A percentile compares a stretch with the other conserved stretches of the same genome.
Conservation (phyloP, 1,139 yeast genomes). For the Pichia sp. region DNA sequence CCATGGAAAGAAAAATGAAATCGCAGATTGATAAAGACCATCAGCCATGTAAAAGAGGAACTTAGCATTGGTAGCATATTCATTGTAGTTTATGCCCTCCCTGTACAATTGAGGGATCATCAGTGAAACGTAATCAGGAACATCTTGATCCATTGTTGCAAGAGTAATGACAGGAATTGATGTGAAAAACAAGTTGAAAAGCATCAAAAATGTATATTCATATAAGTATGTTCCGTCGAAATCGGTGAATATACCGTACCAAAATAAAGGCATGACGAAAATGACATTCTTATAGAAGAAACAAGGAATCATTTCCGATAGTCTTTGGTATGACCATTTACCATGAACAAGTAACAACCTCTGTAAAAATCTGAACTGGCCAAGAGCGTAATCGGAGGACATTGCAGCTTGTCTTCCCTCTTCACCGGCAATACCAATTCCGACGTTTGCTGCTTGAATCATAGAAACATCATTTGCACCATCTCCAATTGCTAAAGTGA, state of each 20-base stretch:
- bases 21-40: constrained; percentile 54
- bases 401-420: constrained; percentile 67
- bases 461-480: constrained; percentile 68
- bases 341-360: constrained; percentile 58
- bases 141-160: constrained; percentile 61
- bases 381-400: constrained; percentile 65
- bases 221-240: constrained; percentile 61
- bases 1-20: constrained; percentile 54
- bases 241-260: constrained; percentile 55
- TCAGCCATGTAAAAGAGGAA: constrained; percentile 56
- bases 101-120: constrained; percentile 58
- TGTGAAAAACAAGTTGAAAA: constrained; percentile 61
- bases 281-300: constrained; percentile 61
- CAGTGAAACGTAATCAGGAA: constrained; percentile 51
- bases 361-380: constrained; percentile 55
- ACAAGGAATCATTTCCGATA: constrained; percentile 63
- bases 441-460: constrained; percentile 65
- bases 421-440: constrained; percentile 66
- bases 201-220: constrained; percentile 61
- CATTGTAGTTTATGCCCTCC: constrained; percentile 41
- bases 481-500: constrained; percentile 65
- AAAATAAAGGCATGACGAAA: constrained; percentile 56
- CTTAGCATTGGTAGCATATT: constrained; percentile 47
- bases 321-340: constrained; percentile 59
- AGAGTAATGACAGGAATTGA: constrained; percentile 57